Evolutionary conservation across 2,329 filamentous ascomycete species (phyloP).

Genomic region (Cladosporium sp.): DNA sequence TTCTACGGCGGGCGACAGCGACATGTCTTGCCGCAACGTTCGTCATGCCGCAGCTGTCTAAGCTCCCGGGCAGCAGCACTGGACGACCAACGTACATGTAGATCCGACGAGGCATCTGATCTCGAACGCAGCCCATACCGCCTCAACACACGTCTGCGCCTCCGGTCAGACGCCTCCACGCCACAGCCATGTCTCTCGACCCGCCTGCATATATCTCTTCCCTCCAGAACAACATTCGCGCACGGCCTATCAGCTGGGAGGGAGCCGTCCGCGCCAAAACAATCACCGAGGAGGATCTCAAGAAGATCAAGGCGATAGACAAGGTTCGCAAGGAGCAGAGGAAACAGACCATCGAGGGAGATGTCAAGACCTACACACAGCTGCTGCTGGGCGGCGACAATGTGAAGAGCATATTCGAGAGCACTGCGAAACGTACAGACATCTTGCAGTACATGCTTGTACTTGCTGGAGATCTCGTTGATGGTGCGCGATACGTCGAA

Average conservation of each 20-base stretch:
- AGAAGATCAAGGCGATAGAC: constrained; percentile 93
- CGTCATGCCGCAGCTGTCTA: constrained; percentile 5
- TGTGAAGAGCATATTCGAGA: constrained; percentile 74
- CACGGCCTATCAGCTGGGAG: constrained; percentile 95
- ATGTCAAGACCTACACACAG: constrained; percentile 73
- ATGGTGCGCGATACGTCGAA: constrained; percentile 52
- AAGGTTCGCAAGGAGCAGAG: constrained; percentile 92
- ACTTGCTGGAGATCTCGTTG: constrained; percentile 78
- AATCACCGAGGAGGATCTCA: constrained; percentile 88
- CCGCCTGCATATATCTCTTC: constrained; percentile 83
- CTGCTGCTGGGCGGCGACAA: constrained; percentile 69
- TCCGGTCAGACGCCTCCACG: background rate
- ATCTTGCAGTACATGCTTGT: constrained; percentile 95
- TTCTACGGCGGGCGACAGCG: background rate
- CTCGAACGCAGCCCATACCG: background rate
- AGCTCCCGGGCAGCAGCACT: constrained; percentile 1
- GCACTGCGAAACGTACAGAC: constrained; percentile 78
- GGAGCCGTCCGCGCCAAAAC: constrained; percentile 89
- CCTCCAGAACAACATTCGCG: constrained; percentile 94
- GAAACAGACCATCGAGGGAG: constrained; percentile 73
- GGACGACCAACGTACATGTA: background rate
- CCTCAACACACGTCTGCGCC: background rate
- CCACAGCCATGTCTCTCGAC: constrained; percentile 72
- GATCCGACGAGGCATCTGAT: constrained; percentile 6
- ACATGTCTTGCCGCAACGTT: background rate